Base-by-base conservation (phyloP, 2,329 filamentous ascomycete genomes). In the Cladosporium sp. region DNA sequence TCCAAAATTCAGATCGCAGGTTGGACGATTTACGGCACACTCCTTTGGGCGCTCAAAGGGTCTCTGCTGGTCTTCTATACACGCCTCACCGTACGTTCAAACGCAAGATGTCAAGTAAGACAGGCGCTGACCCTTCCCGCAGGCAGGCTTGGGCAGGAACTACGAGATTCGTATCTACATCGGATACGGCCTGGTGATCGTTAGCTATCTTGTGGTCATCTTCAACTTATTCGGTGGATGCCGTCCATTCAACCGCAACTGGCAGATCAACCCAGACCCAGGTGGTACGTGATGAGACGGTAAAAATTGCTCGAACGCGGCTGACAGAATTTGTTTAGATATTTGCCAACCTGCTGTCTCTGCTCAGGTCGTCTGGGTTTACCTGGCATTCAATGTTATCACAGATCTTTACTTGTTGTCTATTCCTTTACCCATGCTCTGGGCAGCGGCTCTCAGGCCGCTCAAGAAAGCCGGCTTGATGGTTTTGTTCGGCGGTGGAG, bases 101-200 rank as follows among this genome's bases (percentile, higher is more conserved):
- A 4, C 2, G 5, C 34, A 46, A 46, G 8, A 21, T 13, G 21
- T 5, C n/a, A n/a, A 46, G 39, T 13, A 21, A n/a, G n/a, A 21
- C n/a, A 21, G 10, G 1, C 3, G 39, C 60, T 63, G 8, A 63
- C 10, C n/a, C 1, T 13, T 36, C 4, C 25, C 14, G 8, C 49
- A 63, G 60, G 60, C 60, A 10, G 60, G 60, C 0, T 10, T 63
- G 18, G 60, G 60, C 23, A 34, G 60, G 18, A 16, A 56, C 60
- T 63, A 63, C n/a, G 60, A 63, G 25, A 63, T 63, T 36, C 60
- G 60, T 16, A 63, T 63, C 25, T 63, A 63, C 26, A n/a, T 54
- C 30, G 60, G 60, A 25, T 63, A 63, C 7, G 60, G 11, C 48
- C 16, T 63, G 8, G 60, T 63, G 16, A 56, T 56, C 8, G 23